phyloP scores from a whole-genome alignment of 2,329 filamentous ascomycete genomes.

The Tolypocladium album region DNA sequence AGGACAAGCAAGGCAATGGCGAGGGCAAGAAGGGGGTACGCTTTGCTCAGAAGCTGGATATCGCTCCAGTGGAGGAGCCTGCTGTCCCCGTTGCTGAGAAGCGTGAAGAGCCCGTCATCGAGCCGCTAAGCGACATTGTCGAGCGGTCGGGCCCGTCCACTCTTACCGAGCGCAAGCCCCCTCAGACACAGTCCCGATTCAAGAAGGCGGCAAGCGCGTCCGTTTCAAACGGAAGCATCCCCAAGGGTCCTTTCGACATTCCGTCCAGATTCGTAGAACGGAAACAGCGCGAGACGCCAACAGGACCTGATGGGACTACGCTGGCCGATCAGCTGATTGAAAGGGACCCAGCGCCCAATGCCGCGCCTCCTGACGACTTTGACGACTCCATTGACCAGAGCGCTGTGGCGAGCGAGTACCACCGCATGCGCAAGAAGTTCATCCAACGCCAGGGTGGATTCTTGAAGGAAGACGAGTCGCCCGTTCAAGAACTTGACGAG shows the following conservation, averaged over 20 bases:
- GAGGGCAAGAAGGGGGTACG: conserved; percentile 59
- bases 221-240: conserved; percentile 9
- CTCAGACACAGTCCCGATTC: conserved; percentile 39
- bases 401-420: conserved; percentile 74
- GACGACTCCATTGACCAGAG: conserved; percentile 60
- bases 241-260: conserved; percentile 33
- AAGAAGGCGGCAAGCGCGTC: conserved; percentile 27
- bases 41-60: conserved; percentile 67
- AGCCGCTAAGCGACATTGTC: conserved; percentile 42
- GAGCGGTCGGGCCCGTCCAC: conserved; percentile 28
- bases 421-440: conserved; percentile 70
- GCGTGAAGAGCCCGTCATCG: conserved; percentile 22
- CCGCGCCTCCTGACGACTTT: conserved; percentile 48
- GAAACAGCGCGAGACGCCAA: conserved; percentile 27
- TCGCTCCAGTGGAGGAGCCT: conserved; percentile 37
- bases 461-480: conserved; percentile 56
- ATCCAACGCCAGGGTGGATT: conserved; percentile 80
- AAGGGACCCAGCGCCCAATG: conserved; percentile 26
- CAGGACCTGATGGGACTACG: conserved; percentile 40
- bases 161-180: conserved; percentile 18
- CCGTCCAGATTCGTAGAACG: conserved; percentile 27
- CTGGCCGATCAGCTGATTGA: conserved; percentile 52
- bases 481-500: conserved; percentile 57
- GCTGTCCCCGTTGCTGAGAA: conserved; percentile 8
- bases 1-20: conserved; percentile 13